A percentile compares a stretch with the other conserved stretches of the same genome.
Conservation (phyloP, 1,284 basidiomycete species). For the Naganishia albida region DNA sequence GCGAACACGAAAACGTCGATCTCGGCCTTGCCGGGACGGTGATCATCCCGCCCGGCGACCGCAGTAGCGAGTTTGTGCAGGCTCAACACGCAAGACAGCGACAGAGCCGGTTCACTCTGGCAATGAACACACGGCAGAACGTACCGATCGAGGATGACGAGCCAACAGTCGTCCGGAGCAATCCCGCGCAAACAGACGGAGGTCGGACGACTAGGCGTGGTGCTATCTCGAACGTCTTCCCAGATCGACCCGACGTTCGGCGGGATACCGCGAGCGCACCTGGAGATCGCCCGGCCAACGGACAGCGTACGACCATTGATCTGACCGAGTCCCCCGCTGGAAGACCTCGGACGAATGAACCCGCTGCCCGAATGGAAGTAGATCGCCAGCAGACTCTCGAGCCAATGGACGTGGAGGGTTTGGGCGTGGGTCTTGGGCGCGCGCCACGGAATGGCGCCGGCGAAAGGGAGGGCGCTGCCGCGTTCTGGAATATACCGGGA, state of each 20-base stretch:
- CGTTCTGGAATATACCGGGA: slow-evolving; percentile 15
- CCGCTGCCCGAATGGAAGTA: slow-evolving; percentile 8
- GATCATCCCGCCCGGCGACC: slow-evolving; percentile 30
- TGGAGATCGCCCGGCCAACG: background rate
- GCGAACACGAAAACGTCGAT: slow-evolving; percentile 33
- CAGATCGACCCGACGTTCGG: background rate
- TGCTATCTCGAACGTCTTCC: slow-evolving; percentile 1
- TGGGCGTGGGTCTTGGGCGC: slow-evolving; percentile 8
- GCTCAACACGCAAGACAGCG: slow-evolving; percentile 24
- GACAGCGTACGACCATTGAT: slow-evolving; percentile 8
- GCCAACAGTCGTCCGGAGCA: slow-evolving; percentile 1
- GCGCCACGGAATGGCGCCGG: background rate
- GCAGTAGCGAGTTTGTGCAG: slow-evolving; percentile 27
- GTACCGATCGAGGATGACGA: slow-evolving; percentile 22
- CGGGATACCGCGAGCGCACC: background rate
- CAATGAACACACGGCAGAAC: slow-evolving; percentile 24
- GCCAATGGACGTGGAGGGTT: slow-evolving; percentile 18
- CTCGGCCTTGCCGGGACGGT: slow-evolving; percentile 32
- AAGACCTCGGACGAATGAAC: slow-evolving; percentile 1
- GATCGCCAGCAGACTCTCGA: slow-evolving; percentile 20
- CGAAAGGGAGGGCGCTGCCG: background rate
- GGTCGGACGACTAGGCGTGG: background rate
- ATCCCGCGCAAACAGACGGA: slow-evolving; percentile 1
- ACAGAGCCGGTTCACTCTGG: slow-evolving; percentile 22
- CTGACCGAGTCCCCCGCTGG: background rate